Evolutionary conservation across 192 early-diverging fungal species (phyloP).

Genomic region (Backusella liffmaniae): DNA sequence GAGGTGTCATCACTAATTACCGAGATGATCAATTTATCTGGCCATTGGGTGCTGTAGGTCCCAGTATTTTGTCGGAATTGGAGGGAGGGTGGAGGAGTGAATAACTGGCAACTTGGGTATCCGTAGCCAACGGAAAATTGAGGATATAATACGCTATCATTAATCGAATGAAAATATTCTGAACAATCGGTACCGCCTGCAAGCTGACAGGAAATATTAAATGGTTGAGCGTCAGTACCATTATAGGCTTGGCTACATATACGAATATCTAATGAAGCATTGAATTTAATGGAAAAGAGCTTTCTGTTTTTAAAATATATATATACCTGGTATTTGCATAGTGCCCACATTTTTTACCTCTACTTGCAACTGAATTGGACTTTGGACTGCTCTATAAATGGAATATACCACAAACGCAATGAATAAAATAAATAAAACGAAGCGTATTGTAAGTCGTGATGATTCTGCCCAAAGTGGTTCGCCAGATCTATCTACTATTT

Average conservation of each 20-base stretch:
- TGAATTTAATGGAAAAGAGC: background rate
- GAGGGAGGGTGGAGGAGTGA: background rate
- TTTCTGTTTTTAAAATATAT: too few relatives aligned
- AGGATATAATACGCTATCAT: background rate
- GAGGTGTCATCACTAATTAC: background rate
- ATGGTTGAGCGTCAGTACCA: background rate
- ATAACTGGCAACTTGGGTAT: background rate
- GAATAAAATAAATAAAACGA: conserved; percentile 1
- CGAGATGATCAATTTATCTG: background rate
- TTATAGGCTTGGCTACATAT: background rate
- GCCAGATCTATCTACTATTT: background rate
- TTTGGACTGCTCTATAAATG: background rate
- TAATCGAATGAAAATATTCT: background rate
- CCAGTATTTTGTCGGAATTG: background rate
- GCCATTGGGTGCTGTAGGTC: background rate
- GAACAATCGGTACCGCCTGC: background rate
- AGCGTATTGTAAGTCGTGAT: background rate
- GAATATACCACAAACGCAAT: conserved; percentile 1
- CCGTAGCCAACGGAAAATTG: background rate
- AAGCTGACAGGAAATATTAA: background rate
- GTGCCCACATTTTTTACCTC: background rate
- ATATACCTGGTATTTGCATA: background rate
- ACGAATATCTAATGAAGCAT: background rate
- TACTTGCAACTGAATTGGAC: background rate
- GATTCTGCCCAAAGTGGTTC: conserved; percentile 23